Percentiles rank a stretch among this genome's conserved stretches.
phyloP scores from a whole-genome alignment of 1,284 basidiomycete genomes.

The Sutorius eximius region DNA sequence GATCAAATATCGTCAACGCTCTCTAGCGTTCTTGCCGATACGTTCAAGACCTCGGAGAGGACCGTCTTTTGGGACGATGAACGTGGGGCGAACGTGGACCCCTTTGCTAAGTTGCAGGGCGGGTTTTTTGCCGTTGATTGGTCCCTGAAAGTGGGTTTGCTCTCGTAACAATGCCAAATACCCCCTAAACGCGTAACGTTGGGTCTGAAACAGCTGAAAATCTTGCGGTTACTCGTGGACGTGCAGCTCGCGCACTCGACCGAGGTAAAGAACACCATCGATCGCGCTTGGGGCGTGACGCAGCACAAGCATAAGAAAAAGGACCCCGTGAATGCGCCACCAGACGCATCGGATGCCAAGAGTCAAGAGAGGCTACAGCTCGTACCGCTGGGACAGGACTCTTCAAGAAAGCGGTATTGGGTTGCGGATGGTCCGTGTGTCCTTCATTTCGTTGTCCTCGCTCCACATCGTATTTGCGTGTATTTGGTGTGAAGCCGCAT shows the following conservation, averaged over 20 bases:
- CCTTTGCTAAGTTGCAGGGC: constrained; percentile 58
- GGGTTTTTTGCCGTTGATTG: constrained; percentile 74
- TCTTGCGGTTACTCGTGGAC: constrained; percentile 77
- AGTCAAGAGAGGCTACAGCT: constrained; percentile 64
- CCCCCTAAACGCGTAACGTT: constrained; percentile 35
- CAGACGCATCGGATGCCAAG: constrained; percentile 55
- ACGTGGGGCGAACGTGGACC: constrained; percentile 63
- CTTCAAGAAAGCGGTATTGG: constrained; percentile 73
- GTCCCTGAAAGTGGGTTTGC: constrained; percentile 68
- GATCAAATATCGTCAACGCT: constrained; percentile 77
- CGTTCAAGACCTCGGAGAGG: constrained; percentile 67
- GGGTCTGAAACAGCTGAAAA: constrained; percentile 58
- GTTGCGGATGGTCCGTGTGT: constrained; percentile 75
- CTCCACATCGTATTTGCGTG: constrained; percentile 58
- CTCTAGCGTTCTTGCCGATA: constrained; percentile 63
- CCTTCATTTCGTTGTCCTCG: constrained; percentile 38
- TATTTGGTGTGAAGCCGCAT: constrained; percentile 58
- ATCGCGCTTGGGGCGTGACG: constrained; percentile 79
- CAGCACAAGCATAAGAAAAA: constrained; percentile 81
- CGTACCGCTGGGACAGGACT: constrained; percentile 71
- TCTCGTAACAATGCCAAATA: constrained; percentile 25
- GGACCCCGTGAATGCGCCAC: constrained; percentile 52
- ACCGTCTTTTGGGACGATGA: constrained; percentile 77
- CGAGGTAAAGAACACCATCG: constrained; percentile 68
- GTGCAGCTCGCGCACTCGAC: constrained; percentile 67